These are phyloP conservation scores for Boletus sensibilis DNA, from an alignment of 768 basidiomycete species.

Conservation along the genomic window DNA sequence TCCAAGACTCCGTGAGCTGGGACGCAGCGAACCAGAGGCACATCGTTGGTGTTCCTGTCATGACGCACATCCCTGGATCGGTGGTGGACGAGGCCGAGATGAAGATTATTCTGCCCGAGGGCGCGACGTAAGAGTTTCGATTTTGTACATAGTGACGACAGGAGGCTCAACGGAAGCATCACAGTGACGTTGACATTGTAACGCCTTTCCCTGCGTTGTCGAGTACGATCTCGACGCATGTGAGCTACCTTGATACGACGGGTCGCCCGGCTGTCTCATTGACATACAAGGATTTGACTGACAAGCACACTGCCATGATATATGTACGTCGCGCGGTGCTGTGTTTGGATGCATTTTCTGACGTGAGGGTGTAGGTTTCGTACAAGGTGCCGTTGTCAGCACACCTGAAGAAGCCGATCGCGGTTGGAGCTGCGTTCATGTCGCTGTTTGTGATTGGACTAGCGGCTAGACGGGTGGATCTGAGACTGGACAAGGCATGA, in stretches of 20 bases:
- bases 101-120: conserved; percentile 85
- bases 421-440: conserved; percentile 70
- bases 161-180: conserved; percentile 10
- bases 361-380: conserved; percentile 58
- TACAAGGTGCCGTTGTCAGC: conserved; percentile 80
- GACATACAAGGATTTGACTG: conserved; percentile 69
- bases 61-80: conserved; percentile 77
- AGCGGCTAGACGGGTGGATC: conserved; percentile 50
- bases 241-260: conserved; percentile 87
- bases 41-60: conserved; percentile 78
- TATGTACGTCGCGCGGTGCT: conserved; percentile 58
- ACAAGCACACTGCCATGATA: conserved; percentile 75
- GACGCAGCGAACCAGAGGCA: conserved; percentile 63
- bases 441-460: conserved; percentile 56
- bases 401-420: conserved; percentile 84
- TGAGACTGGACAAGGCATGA: conserved; percentile 44
- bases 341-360: conserved; percentile 5
- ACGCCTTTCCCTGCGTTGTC: conserved; percentile 76
- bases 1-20: conserved; percentile 68
- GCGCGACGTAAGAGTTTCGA: conserved; percentile 71
- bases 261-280: conserved; percentile 82
- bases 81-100: conserved; percentile 80
- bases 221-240: conserved; percentile 62
- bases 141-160: conserved; percentile 12
- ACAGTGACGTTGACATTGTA: conserved; percentile 72